Base-by-base conservation (phyloP, 768 basidiomycete genomes). In the Postia placenta region DNA sequence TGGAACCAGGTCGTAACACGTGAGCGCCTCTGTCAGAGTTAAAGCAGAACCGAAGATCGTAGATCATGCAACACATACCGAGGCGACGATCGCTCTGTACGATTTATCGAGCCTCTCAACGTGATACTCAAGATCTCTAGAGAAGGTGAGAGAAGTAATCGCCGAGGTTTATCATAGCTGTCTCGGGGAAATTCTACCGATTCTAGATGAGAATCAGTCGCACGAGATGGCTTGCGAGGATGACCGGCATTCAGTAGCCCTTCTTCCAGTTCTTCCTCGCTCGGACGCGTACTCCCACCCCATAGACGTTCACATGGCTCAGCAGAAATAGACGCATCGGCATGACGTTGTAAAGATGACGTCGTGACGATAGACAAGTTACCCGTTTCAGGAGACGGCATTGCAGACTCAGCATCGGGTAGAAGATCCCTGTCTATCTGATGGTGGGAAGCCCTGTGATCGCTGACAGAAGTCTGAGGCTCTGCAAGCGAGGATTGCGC, bases 101-200 rank as follows among this genome's bases (percentile, higher is more conserved):
- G 41, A n/a, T 47, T 37, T 3, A 54, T 24, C 4, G 46, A 42
- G 22, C 75, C 69, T 26, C 68, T 70, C 58, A 69, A 71, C 9
- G 74, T 73, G 38, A 74, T 58, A 30, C 60, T 51, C 6, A 70
- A 37, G 37, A 56, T 19, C 57, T 39, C 49, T 54, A 60, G 12
- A 36, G 45, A 33, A 20, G 42, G 15, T 48, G 42, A 23, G 37
- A 45, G 51, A 40, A 76, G 51, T 11, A 75, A 37, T 26, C 71
- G 67, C 23, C 74, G 73, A 33, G 70, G 61, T 51, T 62, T 72
- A 53, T 76, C 74, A 40, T 64, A 53, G 30, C 62, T 49, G 5
- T 66, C 61, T 38, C 23, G 51, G n/a, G 43, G 45, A 25, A 57
- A 35, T 15, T 44, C 52, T 7, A 57, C 28, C 3, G 27, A 19